Evolutionary conservation across 306 rosid species (phyloP), one percentile per base, ranked within the genome.

Genomic region (Carpinus viminea): DNA sequence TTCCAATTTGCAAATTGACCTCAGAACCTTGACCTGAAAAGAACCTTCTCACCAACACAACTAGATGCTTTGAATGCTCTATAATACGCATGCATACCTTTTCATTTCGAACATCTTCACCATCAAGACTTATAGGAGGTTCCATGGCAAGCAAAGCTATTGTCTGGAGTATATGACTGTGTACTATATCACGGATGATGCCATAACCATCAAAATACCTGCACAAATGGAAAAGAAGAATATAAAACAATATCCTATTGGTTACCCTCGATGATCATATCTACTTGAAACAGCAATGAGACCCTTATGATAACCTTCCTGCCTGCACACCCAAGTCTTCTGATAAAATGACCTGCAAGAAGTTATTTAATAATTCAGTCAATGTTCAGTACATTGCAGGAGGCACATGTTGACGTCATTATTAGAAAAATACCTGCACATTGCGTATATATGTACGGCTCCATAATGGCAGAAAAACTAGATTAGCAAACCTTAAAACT

Each of bases 101-200:
- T 83, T 94, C 98, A 77, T 90, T 92, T 82, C 97, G 91, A 84
- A 94, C 89, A 83, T 92, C 94, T 89, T 94, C 97, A 68, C 97
- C 97, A 70, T 88, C 89, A 36, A 94, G 94, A 87, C 94, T 89
- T 83, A 92, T 84, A 13, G 98, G 98, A 48, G 96, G 96, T 83
- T 94, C 98, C 97, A 92, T 92, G 82, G 97, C 96, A 79, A 94
- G 98, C 86, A 94, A 81, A 48, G 98, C 97, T 82, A 94, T 83
- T 70, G 94, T 90, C 83, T 92, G 97, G 74, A 94, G 93, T 73
- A 92, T 88, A 86, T 92, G 98, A 77, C 97, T 90, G 84, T 92
- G 98, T 72, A 90, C 89, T 82, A 90, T 85, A 84, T 94, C 98
- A 18, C 97, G 92, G 52, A 94, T 88, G 76, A 92, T 89, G 76